Conservation (phyloP, 2,329 filamentous ascomycete genomes). For the Seiridium cupressi region DNA sequence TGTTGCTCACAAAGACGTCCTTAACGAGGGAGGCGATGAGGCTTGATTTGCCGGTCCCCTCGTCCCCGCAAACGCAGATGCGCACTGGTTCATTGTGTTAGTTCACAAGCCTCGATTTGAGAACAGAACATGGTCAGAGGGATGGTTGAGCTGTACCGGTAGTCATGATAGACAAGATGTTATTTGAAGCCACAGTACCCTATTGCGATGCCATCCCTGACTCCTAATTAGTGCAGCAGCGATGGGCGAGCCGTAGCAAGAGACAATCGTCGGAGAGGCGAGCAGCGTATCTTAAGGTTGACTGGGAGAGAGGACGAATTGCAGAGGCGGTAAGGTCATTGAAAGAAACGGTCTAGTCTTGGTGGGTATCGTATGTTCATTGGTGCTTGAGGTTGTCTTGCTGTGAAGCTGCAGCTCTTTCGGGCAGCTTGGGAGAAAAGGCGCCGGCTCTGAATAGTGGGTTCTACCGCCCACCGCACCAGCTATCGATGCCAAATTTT, state of each 20-base stretch:
- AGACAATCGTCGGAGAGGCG: background rate
- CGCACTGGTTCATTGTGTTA: constrained; percentile 54
- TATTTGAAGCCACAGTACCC: background rate
- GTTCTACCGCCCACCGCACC: no score
- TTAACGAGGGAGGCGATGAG: constrained; percentile 95
- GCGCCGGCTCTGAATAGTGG: no score
- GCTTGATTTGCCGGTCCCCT: constrained; percentile 91
- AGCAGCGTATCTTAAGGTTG: background rate
- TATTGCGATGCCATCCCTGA: constrained; percentile 11
- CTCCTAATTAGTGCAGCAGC: constrained; percentile 11
- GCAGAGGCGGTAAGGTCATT: background rate
- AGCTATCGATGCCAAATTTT: no score
- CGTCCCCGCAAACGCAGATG: constrained; percentile 95
- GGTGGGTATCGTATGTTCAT: background rate
- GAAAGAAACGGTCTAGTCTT: background rate
- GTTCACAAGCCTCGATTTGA: background rate
- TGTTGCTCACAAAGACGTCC: constrained; percentile 91
- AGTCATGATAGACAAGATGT: constrained; percentile 10
- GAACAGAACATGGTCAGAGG: background rate
- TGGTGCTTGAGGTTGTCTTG: background rate
- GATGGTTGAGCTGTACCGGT: constrained; percentile 9
- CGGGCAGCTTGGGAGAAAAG: no score
- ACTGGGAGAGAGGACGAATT: background rate
- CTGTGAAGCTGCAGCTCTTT: constrained; percentile 21
- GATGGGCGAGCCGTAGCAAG: background rate